A percentile compares a stretch with the other conserved stretches of the same genome.
Evolutionary conservation across 495 filamentous ascomycete genomes (phyloP).

Genomic region (Aspergillus asperescens): DNA sequence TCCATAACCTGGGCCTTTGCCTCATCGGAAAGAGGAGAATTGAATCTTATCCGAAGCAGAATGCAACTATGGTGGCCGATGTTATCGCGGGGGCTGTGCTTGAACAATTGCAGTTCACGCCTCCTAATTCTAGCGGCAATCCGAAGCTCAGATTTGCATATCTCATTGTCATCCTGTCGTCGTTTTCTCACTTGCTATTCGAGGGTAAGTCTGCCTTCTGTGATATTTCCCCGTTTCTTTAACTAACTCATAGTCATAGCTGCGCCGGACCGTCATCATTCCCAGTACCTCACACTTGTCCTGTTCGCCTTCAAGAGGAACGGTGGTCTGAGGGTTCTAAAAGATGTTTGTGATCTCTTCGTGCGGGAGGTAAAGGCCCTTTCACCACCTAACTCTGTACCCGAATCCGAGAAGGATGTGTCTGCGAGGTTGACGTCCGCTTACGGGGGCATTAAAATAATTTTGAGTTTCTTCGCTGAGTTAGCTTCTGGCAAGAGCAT

Average conservation of each 20-base stretch:
- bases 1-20: slow-evolving; percentile 73
- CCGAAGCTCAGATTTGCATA: slow-evolving; percentile 60
- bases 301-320: slow-evolving; percentile 79
- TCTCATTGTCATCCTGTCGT: slow-evolving; percentile 72
- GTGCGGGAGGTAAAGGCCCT: slow-evolving; percentile 57
- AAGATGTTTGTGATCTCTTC: slow-evolving; percentile 67
- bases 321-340: slow-evolving; percentile 68
- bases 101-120: slow-evolving; percentile 53
- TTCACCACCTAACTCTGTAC: slow-evolving; percentile 28
- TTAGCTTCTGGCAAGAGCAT: slow-evolving; percentile 73
- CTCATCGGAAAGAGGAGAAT: slow-evolving; percentile 64
- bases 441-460: slow-evolving; percentile 71
- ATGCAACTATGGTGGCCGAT: slow-evolving; percentile 66
- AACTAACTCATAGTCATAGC: slow-evolving; percentile 24
- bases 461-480: slow-evolving; percentile 73
- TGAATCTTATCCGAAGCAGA: slow-evolving; percentile 61
- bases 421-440: slow-evolving; percentile 49
- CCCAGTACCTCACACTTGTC: slow-evolving; percentile 71
- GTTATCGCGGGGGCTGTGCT: slow-evolving; percentile 68
- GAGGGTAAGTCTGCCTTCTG: slow-evolving; percentile 46
- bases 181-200: slow-evolving; percentile 70
- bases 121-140: slow-evolving; percentile 38
- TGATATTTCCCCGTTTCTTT: neutral
- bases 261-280: slow-evolving; percentile 51
- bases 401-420: slow-evolving; percentile 42